These are phyloP conservation scores for Zygoascus bituminiphila DNA, from an alignment of 805 yeast genomes.

Conservation along the genomic window DNA sequence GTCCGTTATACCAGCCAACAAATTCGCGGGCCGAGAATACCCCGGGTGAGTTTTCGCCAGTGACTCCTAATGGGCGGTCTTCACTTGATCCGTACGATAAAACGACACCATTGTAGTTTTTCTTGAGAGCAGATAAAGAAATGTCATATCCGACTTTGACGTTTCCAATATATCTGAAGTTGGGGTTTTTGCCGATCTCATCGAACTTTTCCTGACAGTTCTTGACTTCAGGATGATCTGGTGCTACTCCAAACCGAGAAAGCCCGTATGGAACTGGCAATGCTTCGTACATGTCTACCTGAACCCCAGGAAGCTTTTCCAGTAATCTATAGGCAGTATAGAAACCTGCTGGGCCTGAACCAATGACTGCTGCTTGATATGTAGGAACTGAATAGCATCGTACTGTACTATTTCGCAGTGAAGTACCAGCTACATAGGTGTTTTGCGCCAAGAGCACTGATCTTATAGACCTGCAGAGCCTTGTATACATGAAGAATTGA, in stretches of 20 bases:
- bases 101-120: conserved; percentile 63
- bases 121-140: conserved; percentile 38
- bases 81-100: conserved; percentile 73
- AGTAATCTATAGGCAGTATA: conserved; percentile 75
- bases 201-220: conserved; percentile 59
- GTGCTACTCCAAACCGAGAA: conserved; percentile 94
- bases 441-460: too few relatives aligned
- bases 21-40: conserved; percentile 76
- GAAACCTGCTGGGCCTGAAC: conserved; percentile 96
- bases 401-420: too few relatives aligned
- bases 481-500: too few relatives aligned
- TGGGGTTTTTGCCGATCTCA: conserved; percentile 32
- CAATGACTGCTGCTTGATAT: conserved; percentile 60
- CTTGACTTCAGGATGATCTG: conserved; percentile 97
- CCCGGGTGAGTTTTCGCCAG: conserved; percentile 52
- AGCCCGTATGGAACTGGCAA: conserved; percentile 88
- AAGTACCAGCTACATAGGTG: too few relatives aligned
- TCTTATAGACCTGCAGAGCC: too few relatives aligned
- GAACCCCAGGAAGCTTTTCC: conserved; percentile 36
- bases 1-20: conserved; percentile 96
- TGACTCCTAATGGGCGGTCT: conserved; percentile 44
- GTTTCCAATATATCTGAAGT: conserved; percentile 63
- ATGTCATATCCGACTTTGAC: conserved; percentile 59
- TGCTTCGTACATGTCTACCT: conserved; percentile 72
- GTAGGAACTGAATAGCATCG: background rate